Base-by-base conservation (phyloP, 1,139 yeast species). In the Yamadazyma aaseri region DNA sequence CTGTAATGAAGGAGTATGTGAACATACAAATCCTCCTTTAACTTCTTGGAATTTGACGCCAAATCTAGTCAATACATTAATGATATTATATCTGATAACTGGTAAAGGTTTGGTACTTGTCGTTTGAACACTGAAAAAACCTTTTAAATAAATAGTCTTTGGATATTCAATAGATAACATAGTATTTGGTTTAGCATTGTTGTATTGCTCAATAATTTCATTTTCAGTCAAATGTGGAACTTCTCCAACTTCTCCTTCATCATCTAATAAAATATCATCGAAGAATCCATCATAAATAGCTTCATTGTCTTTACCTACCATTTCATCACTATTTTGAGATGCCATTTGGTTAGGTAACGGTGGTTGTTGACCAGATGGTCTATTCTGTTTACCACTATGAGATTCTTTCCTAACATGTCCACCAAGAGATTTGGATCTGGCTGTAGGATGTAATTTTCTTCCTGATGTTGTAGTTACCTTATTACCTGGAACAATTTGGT, bases 141-240 rank as follows among this genome's bases (percentile, higher is more conserved):
- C 97, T 58, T 90, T 89, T 56, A 92, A 74, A 65, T 89, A 89
- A 45, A 90, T 75, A 3, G 96, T 90, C 61, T 85, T 85, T 44
- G 96, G 96, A 53, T 81, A 86, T 54, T 89, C 96, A 55, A 90
- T 89, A 0, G 96, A 87, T 17, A 95, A 96, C 97, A 90, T 89
- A 11, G 85, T 65, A 33, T 85, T 85, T 2, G 82, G 77, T 40
- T 79, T 76, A n/a, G 92, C 90, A 41, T 63, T 65, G 33, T 81
- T 75, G 47, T 82, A 86, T 47, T 80, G 80, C 14, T 76, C 78
- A 45, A 84, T 70, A 33, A 83, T 80, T 51, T 81, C 75, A 12
- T 73, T 77, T 47, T 83, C 92, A 0, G 81, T 65, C 36, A 80
- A 59, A 33, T 56, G 63, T 7, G 73, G 73, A 28, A 65, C 49